Percentiles rank a stretch among this genome's conserved stretches.
phyloP scores from a whole-genome alignment of 2,329 filamentous ascomycete genomes.

The Aspergillus proliferans region DNA sequence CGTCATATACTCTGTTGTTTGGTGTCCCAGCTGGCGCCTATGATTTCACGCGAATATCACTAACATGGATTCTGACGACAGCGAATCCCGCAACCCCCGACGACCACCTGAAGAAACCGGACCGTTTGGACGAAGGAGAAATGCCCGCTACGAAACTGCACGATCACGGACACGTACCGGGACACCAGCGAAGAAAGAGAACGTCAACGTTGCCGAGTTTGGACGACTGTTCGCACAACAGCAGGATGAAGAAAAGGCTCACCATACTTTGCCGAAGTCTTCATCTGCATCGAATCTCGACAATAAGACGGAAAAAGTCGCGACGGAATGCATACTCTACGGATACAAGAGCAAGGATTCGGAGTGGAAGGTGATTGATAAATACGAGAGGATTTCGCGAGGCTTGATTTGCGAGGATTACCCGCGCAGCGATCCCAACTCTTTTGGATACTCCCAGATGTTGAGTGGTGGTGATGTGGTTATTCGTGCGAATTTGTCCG shows the following conservation, averaged over 20 bases:
- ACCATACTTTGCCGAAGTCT: constrained; percentile 32
- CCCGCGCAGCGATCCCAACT: constrained; percentile 70
- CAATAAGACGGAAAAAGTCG: constrained; percentile 44
- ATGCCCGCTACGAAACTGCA: constrained; percentile 38
- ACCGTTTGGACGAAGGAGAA: constrained; percentile 53
- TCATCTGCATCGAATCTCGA: constrained; percentile 37
- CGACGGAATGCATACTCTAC: constrained; percentile 76
- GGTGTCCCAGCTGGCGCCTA: not conserved
- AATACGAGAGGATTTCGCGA: constrained; percentile 74
- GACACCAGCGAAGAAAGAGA: constrained; percentile 54
- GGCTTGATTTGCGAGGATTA: constrained; percentile 91
- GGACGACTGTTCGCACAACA: constrained; percentile 40
- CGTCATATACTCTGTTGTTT: not conserved
- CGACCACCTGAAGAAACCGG: constrained; percentile 55
- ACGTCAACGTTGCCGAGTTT: constrained; percentile 46
- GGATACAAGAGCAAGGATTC: constrained; percentile 66
- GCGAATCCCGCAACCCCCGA: constrained; percentile 45
- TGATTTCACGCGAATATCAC: constrained; percentile 18
- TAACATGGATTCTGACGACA: constrained; percentile 16
- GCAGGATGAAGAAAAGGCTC: constrained; percentile 37
- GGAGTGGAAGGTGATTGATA: constrained; percentile 78
- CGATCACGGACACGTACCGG: constrained; percentile 52
- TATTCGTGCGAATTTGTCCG: constrained; percentile 60
- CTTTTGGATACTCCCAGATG: constrained; percentile 64
- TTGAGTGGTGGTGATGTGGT: constrained; percentile 68